Conservation (phyloP, 169 alveolate genomes). For the Plasmodium gonderi region DNA sequence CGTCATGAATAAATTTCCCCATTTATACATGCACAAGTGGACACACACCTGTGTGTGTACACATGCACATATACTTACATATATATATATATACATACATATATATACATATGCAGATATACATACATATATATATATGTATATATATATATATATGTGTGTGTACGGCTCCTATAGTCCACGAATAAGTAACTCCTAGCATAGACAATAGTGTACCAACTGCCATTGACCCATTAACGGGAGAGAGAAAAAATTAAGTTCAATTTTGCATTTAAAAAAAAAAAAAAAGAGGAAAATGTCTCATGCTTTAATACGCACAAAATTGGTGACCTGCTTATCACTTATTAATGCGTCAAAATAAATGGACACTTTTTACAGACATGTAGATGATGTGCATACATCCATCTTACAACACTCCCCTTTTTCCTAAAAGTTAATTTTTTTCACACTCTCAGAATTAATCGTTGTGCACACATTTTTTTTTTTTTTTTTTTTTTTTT, state of each 20-base stretch:
- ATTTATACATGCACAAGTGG: neutral
- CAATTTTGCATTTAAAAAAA: slow-evolving; percentile 18
- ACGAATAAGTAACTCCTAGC: neutral
- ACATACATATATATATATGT: neutral
- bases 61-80: neutral
- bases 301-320: neutral
- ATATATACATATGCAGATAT: neutral
- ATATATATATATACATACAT: neutral
- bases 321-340: neutral
- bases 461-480: neutral
- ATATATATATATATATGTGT: neutral
- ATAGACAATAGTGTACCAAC: neutral
- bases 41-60: neutral
- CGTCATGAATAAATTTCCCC: neutral
- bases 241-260: neutral
- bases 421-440: neutral
- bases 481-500: neutral
- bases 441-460: neutral
- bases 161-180: neutral
- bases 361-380: no score
- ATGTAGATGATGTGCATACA: neutral
- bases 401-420: neutral
- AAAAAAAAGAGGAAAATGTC: neutral
- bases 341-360: neutral
- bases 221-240: neutral